phyloP scores from a whole-genome alignment of 495 filamentous ascomycete species.

The Cetradonia linearis region DNA sequence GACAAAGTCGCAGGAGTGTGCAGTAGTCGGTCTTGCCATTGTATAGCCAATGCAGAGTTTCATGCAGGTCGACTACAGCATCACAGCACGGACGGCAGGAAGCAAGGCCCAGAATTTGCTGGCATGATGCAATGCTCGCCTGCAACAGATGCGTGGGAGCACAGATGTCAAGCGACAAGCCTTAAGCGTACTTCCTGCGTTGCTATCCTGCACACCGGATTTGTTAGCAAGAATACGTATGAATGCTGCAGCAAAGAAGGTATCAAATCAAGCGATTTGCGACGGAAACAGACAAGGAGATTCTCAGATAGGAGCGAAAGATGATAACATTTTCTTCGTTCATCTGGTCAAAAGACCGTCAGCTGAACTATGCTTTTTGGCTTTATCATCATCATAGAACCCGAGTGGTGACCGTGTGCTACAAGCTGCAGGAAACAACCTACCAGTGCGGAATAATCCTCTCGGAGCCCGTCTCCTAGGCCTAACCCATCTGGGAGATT shows the following conservation, averaged over 20 bases:
- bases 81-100: background rate
- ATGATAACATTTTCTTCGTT: constrained; percentile 26
- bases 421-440: background rate
- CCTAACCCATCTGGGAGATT: background rate
- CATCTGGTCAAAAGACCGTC: constrained; percentile 20
- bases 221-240: background rate
- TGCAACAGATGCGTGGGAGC: background rate
- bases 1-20: constrained; percentile 4
- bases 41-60: background rate
- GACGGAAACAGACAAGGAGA: background rate
- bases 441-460: background rate
- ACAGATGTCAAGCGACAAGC: background rate
- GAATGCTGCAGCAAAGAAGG: constrained; percentile 2
- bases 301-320: constrained; percentile 26
- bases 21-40: background rate
- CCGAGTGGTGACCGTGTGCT: background rate
- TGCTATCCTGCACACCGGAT: background rate
- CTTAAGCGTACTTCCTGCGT: background rate
- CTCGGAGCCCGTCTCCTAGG: no score
- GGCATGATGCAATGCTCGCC: constrained; percentile 5
- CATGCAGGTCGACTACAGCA: constrained; percentile 1
- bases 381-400: constrained; percentile 24
- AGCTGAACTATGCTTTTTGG: constrained; percentile 26
- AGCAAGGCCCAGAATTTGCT: background rate
- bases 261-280: constrained; percentile 1